Base-by-base conservation (phyloP, 2,329 filamentous ascomycete genomes). In the Calonectria naviculata region DNA sequence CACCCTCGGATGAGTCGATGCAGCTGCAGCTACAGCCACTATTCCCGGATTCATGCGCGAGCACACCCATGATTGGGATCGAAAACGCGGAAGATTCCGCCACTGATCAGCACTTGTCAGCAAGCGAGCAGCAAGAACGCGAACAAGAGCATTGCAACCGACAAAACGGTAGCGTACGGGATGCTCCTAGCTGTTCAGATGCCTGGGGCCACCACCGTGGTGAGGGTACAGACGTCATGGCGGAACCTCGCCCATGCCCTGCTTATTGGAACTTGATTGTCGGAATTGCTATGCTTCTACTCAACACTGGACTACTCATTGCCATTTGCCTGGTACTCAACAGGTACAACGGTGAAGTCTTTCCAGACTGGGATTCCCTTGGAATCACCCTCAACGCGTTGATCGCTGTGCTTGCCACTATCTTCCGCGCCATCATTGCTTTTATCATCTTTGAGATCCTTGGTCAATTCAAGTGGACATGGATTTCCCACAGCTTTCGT, bases 401-500 rank as follows among this genome's bases (percentile, higher is more conserved):
- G 5, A 56, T 70, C 9, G 62, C 67, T 13, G 9, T 46, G 5
- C 67, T 70, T 29, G 67, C 67, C 2, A 70, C 62, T 7, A 36
- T 65, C 17, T 66, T 62, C 44, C 67, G 67, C 24, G 67, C 52
- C 7, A 56, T 58, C 15, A 8, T 70, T 19, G 67, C 62, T 24
- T 52, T 46, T 4, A 54, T 70, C 19, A 34, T 42, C 7, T 66
- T 70, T 29, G 62, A 70, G 19, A 61, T 70, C 3, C 24, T 70
- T 10, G 54, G 52, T 10, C 67, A 70, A n/a, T 24, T 70, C n/a
- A 70, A 70, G 54, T 70, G 67, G 67, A 46, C 52, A n/a, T 70
- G 67, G 62, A 36, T 66, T 17, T 66, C 67, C 2, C 58, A 31
- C 2, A n/a, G 54, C 19, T 66, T 52, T n/a, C 67, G 67, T 34